Conservation (phyloP, 2,329 filamentous ascomycete genomes). For the Leptosphaerulina australis region DNA sequence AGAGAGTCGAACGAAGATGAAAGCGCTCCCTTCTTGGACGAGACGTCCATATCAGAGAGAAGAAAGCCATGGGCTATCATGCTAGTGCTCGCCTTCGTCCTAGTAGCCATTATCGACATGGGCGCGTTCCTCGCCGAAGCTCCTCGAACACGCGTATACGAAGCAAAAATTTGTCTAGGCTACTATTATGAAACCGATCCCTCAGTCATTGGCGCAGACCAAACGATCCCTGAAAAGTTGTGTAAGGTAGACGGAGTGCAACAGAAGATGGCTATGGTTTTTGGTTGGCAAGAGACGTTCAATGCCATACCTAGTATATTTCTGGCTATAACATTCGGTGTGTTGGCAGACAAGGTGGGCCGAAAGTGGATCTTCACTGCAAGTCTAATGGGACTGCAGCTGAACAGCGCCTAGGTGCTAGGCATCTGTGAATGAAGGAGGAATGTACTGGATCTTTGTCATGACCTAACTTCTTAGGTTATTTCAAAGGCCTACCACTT, state of each 20-base stretch:
- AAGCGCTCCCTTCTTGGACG: slow-evolving; percentile 26
- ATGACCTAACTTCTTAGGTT: slow-evolving; percentile 26
- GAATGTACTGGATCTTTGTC: not conserved
- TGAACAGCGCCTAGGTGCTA: slow-evolving; percentile 40
- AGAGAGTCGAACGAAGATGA: slow-evolving; percentile 28
- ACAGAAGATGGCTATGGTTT: slow-evolving; percentile 57
- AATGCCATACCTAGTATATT: slow-evolving; percentile 53
- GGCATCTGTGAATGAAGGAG: slow-evolving; percentile 37
- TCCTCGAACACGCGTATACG: slow-evolving; percentile 56
- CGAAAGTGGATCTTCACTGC: slow-evolving; percentile 54
- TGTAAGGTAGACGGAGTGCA: slow-evolving; percentile 59
- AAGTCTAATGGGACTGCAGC: slow-evolving; percentile 51
- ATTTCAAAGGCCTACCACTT: slow-evolving; percentile 50
- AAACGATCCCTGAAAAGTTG: slow-evolving; percentile 54
- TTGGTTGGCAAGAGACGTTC: slow-evolving; percentile 58
- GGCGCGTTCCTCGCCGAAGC: slow-evolving; percentile 54
- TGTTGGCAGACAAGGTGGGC: slow-evolving; percentile 56
- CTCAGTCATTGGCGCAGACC: slow-evolving; percentile 50
- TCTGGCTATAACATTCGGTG: slow-evolving; percentile 57
- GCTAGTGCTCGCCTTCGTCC: slow-evolving; percentile 45
- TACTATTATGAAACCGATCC: slow-evolving; percentile 53
- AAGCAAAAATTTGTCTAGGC: slow-evolving; percentile 56
- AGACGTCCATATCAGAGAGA: slow-evolving; percentile 5
- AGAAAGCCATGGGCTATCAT: slow-evolving; percentile 44
- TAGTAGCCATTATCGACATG: slow-evolving; percentile 55